Base-by-base conservation (phyloP, 306 rosid species). In the Mimosa pudica region DNA sequence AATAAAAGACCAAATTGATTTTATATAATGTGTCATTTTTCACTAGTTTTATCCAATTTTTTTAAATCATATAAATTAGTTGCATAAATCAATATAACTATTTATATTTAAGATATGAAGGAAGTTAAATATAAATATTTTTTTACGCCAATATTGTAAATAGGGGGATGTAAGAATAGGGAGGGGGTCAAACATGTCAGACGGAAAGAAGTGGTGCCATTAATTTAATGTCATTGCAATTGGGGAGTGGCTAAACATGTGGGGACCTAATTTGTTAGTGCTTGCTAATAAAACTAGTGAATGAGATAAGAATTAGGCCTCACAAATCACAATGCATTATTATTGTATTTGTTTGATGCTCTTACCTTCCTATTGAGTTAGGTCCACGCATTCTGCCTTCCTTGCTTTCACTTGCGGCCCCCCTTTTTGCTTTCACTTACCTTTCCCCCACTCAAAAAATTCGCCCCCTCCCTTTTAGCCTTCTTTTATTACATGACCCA, bases 351-450 rank as follows among this genome's bases (percentile, higher is more conserved):
- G 10, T 17, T 2, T 41, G 71, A 24, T 3, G 48, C 54, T 36
- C 66, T 54, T 10, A 52, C 48, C 48, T 73, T 35, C 17, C 65
- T 9, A 3, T n/a, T 48, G 77, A 73, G 77, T 51, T 73, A 52
- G 65, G 77, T 73, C 47, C 76, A 71, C 76, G 4, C 76, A 68
- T 41, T 10, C 13, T 16, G 11, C 71, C 14, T 67, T 17, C 42
- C 71, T 16, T 13, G 20, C 71, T 41, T 67, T 67, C n/a, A 18
- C 71, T 66, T 16, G 44, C 71, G 32, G 3, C 49, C 2, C 48
- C 1, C 32, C 1, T 57, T 18, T 3, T 41, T 66, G 7, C 41
- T 63, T 14, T 9, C 70, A 14, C 1, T 41, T 18, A 0, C 33
- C n/a, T 65, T 42, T 42, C 16, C 33, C 33, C 35, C 8, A 18